Base-by-base conservation (phyloP, 495 filamentous ascomycete genomes). In the Patellaria atrata region DNA sequence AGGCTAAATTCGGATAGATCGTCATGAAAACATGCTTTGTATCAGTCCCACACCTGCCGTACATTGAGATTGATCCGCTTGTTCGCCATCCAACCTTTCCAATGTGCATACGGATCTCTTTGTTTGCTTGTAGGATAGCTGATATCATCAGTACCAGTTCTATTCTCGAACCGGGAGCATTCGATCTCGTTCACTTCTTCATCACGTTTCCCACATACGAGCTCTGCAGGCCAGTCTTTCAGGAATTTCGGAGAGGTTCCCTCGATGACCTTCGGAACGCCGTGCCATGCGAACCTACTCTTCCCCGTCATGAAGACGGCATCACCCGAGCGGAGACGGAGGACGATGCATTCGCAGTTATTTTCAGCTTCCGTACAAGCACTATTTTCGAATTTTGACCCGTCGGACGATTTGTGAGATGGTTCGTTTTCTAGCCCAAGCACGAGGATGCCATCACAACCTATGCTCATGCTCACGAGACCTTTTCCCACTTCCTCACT, bases 41-140 rank as follows among this genome's bases (percentile, higher is more conserved):
- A 14, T 49, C 39, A 70, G 35, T 75, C 76, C 52, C 63, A 73
- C 77, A 94, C 91, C 57, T 94, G 89, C 44, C 86, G 68, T 9
- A 94, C 76, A 54, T 94, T 94, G 35, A 94, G 44, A 57, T 94
- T 93, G 35, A 94, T 70, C 46, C 87, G 64, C 58, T 92, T 93
- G 11, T 70, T 66, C 21, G 57, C 59, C 76, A 94, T 83, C 85
- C 85, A 94, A 3, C 74, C 77, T 50, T 64, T 76, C 79, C 81
- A 92, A 30, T 59, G 58, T 37, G 70, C 57, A 43, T 67, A 80
- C 30, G 54, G 50, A 3, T 56, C 54, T n/a, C n/a, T n/a, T n/a
- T n/a, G n/a, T n/a, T n/a, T n/a, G n/a, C n/a, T n/a, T n/a, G n/a
- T n/a, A n/a, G n/a, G n/a, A n/a, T n/a, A n/a, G n/a, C n/a, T n/a